Conservation (phyloP, 2,329 filamentous ascomycete genomes). For the Madurella fahalii region DNA sequence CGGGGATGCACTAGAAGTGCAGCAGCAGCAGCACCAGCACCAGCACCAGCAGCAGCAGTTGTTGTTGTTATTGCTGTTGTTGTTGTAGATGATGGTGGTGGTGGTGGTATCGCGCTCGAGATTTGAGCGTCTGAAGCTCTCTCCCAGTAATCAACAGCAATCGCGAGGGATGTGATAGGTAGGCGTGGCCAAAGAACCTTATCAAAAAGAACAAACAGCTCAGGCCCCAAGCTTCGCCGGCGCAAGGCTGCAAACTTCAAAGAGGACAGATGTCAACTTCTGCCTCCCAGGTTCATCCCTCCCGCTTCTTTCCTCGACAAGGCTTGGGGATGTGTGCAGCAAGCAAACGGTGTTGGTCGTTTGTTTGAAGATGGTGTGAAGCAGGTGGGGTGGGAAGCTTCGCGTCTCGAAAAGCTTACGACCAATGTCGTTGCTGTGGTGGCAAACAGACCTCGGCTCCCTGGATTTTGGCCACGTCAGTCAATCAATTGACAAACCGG, state of each 20-base stretch:
- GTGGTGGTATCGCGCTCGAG: neutral
- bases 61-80: no score
- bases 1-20: no score
- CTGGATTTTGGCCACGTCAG: neutral
- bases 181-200: no score
- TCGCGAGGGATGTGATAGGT: no score
- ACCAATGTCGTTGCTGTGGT: neutral
- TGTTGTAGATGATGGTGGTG: neutral
- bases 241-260: neutral
- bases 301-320: neutral
- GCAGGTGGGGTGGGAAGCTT: neutral
- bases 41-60: no score
- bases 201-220: no score
- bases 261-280: slow-evolving; percentile 9
- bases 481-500: no score
- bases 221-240: neutral
- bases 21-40: no score
- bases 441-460: neutral
- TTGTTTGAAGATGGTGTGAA: neutral
- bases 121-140: no score
- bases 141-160: no score
- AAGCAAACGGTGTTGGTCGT: no score
- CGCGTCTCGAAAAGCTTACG: neutral
- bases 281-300: neutral
- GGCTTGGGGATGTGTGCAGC: neutral